Percentiles rank a stretch among this genome's conserved stretches.
Conservation (phyloP, 1,139 yeast species). For the Diutina pseudorugosa region DNA sequence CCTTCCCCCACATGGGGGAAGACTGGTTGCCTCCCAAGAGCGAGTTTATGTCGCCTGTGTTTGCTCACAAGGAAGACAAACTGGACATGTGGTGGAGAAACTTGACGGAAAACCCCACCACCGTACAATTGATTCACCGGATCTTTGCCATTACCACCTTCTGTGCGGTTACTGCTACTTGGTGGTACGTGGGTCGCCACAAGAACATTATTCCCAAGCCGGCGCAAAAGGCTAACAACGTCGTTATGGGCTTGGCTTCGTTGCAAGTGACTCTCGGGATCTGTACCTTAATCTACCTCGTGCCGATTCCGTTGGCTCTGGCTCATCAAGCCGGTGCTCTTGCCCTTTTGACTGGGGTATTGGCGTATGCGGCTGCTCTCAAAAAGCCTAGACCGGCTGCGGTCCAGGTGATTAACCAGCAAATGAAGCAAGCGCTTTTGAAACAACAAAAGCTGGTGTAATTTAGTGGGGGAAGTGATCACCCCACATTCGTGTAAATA, state of each 20-base stretch:
- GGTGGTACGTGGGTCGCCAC: conserved; percentile 44
- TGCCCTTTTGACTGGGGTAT: conserved; percentile 69
- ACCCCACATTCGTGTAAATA: neutral
- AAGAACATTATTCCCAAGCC: conserved; percentile 49
- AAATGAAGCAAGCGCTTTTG: neutral
- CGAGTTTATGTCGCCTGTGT: conserved; percentile 73
- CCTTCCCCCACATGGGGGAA: conserved; percentile 95
- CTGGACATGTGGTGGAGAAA: conserved; percentile 87
- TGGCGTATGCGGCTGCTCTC: conserved; percentile 58
- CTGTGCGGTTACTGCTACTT: conserved; percentile 54
- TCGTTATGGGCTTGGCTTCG: conserved; percentile 70
- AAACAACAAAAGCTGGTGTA: neutral
- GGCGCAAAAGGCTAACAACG: conserved; percentile 42
- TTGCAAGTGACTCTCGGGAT: conserved; percentile 83
- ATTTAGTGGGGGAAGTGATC: too few relatives aligned
- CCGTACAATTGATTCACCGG: conserved; percentile 89
- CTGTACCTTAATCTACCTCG: conserved; percentile 71
- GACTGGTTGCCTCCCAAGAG: conserved; percentile 54
- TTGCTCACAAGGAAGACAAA: conserved; percentile 50
- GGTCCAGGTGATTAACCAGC: conserved; percentile 6
- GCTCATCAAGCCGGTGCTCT: conserved; percentile 97
- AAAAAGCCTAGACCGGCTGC: conserved; percentile 53
- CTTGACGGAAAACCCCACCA: conserved; percentile 87
- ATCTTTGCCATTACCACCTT: conserved; percentile 76
- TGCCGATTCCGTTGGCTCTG: conserved; percentile 88